Evolutionary conservation across 192 early-diverging fungal genomes (phyloP), one percentile per base, ranked within the genome.

Genomic region (Radiomyces spectabilis): DNA sequence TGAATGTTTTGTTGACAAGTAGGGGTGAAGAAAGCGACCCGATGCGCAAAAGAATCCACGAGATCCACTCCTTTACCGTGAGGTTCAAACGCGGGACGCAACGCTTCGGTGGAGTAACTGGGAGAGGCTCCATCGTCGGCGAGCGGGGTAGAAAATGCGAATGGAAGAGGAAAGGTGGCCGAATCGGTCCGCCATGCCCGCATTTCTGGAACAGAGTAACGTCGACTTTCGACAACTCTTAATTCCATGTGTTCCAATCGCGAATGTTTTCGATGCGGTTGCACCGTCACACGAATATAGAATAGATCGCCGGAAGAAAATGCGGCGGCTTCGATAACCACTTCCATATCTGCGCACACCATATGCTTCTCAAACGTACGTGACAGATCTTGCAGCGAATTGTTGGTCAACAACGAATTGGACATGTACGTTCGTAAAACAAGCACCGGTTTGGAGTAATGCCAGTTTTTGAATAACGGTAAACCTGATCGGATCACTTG

Each of bases 301-400:
- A 54, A 53, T n/a, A 62, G 31, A 25, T 62, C 60, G 3, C 60
- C 60, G 8, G 60, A 55, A 27, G 60, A 62, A 34, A 54, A 62
- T 1, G 44, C 60, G 3, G 52, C 27, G 12, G 22, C 30, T 13
- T 62, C 60, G 3, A 62, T 52, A 0, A 62, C 22, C 7, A 53
- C 33, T 18, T 45, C 37, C 13, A 62, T 38, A 34, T 48, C 44
- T 1, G 44, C 60, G 1, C 42, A 32, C 5, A 32, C 16, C 26
- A 62, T 30, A 34, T 41, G 52, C 21, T 48, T 45, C 41, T 62
- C 60, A 37, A 54, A 62, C 6, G 60, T 62, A 1, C 39, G 60
- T 10, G 60, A 62, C 1, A 54, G 52, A 44, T 62, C 60, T 45
- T 54, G 60, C 6, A 62, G 22, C 7, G 52, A 48, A 27, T 62